A percentile compares a stretch with the other conserved stretches of the same genome.
These are phyloP conservation scores for Botrytis deweyae DNA, from an alignment of 2,329 filamentous ascomycete species.

Conservation along the genomic window DNA sequence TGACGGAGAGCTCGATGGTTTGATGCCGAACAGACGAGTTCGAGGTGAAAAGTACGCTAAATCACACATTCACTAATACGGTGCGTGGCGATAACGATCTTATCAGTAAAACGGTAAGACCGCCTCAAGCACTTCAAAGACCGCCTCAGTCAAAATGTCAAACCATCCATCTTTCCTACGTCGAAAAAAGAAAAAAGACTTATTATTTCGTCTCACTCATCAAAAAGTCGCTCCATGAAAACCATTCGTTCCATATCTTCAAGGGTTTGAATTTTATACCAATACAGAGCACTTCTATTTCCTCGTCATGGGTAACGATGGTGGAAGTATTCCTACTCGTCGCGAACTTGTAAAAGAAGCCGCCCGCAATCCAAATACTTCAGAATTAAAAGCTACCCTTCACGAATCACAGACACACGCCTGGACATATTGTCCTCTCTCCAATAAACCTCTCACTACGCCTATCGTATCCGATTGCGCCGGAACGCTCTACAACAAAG, in stretches of 20 bases:
- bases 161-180: neutral
- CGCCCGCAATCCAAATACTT: constrained; percentile 75
- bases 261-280: neutral
- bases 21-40: neutral
- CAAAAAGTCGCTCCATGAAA: neutral
- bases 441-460: constrained; percentile 65
- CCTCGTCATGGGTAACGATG: constrained; percentile 85
- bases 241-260: neutral
- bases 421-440: constrained; percentile 88
- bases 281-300: neutral
- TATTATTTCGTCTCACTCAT: neutral
- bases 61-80: neutral
- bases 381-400: constrained; percentile 84
- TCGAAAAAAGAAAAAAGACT: neutral
- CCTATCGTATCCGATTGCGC: constrained; percentile 77
- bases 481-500: constrained; percentile 92
- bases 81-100: constrained; percentile 9
- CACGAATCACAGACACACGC: constrained; percentile 81
- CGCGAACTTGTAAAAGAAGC: constrained; percentile 95
- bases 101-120: constrained; percentile 7
- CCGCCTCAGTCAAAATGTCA: neutral
- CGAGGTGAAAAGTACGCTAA: constrained; percentile 3
- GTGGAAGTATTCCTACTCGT: constrained; percentile 91
- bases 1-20: neutral
- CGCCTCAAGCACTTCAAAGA: neutral